Base-by-base conservation (phyloP, 768 basidiomycete genomes). In the Boletus eberwhitei region DNA sequence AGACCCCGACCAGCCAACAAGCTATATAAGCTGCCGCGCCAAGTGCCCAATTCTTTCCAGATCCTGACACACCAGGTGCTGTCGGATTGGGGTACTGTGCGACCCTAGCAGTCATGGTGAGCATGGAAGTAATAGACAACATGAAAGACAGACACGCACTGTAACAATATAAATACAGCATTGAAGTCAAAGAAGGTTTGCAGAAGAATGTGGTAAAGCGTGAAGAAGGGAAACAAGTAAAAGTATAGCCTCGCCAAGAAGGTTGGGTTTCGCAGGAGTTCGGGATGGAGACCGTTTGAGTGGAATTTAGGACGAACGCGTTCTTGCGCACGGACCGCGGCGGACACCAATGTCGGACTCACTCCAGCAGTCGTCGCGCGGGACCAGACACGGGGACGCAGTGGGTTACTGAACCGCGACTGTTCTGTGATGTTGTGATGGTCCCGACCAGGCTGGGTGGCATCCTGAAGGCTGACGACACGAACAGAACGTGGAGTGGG, bases 111-210 rank as follows among this genome's bases (percentile, higher is more conserved):
- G 24, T 55, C 21, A 31, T 12, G 38, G 52, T 67, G n/a, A 67
- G 59, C 38, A 54, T 9, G 9, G 22, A 48, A 60, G 35, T 17
- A 41, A 53, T 9, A 37, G 16, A 35, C 22, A 37, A 22, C 34
- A 40, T 35, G 35, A 42, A 48, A 36, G 52, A 50, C 42, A 37
- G 38, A 52, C 14, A 86, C 92, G 75, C 65, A 93, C 91, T 92
- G 84, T 39, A 93, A 67, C 62, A 94, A 69, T 61, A 93, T 84
- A 73, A 85, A 95, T 59, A 87, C 84, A 61, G 86, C 84, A 69
- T 94, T 93, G 70, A 93, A 92, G 66, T 96, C 93, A 68, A 95
- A 85, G 66, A 88, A 94, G 1, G 87, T 84, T 69, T 93, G 91
- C 9, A 90, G 67, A 24, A 84, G 83, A 38, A 91, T 72, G 65